Base-by-base conservation (phyloP, 2,329 filamentous ascomycete species). In the Fusarium falciforme region DNA sequence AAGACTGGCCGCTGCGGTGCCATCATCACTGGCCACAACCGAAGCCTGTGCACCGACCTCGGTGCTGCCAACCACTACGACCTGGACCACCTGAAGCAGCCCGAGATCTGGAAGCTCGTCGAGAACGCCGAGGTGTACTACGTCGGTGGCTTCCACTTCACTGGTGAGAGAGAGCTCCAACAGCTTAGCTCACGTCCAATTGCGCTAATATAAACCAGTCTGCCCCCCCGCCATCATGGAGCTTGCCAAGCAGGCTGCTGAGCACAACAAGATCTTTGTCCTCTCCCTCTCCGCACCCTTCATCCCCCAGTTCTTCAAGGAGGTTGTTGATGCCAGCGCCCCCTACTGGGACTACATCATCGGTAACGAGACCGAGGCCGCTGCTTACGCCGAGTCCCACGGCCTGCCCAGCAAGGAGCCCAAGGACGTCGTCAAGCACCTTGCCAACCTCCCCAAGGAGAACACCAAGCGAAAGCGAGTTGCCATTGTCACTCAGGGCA, bases 61-160 rank as follows among this genome's bases (percentile, higher is more conserved):
- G 96, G 93, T 72, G 96, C 96, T 72, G 96, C 96, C 78, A 99
- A 99, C 88, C 93, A 95, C 88, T 99, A 99, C 88, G 96, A 96
- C 85, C 83, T 98, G 61, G 94, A 96, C 74, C 96, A 99, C 84
- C 87, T 99, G 83, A 94, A 97, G 90, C 90, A 91, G 83, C 93
- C 94, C 63, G 91, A 96, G 85, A 93, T 98, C 85, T 99, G 96
- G 96, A 89, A 91, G 76, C 89, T 98, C 61, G 96, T 96, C 69
- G 91, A 98, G 90, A 91, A 93, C 79, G 95, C 96, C 66, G 90
- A 95, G 81, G 89, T 93, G 79, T 98, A 92, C 89, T 99, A 98
- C 81, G 92, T 99, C 72, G 96, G 96, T 80, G 96, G 96, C 54
- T 99, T 95, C 88, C 96, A 99, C 88, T 90, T 99, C 88, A 99